Percentiles rank a stretch among this genome's conserved stretches.
Evolutionary conservation across 2,329 filamentous ascomycete genomes (phyloP).

Genomic region (Penicillium sp.): DNA sequence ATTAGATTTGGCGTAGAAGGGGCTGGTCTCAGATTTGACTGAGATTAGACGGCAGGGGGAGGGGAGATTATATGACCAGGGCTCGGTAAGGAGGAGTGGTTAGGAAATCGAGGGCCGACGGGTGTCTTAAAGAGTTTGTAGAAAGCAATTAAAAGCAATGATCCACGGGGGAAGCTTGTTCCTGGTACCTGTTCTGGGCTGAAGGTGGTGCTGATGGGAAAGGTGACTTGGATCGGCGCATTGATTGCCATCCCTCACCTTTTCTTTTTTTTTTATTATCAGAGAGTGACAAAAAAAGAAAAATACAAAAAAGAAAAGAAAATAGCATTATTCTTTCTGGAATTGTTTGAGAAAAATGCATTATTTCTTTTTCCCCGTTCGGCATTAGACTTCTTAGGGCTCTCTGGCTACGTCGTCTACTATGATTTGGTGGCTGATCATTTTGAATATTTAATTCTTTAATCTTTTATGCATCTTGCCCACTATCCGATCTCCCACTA

Average conservation of each 20-base stretch:
- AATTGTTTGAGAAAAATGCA: neutral
- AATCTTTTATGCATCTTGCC: slow-evolving; percentile 7
- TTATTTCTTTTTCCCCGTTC: neutral
- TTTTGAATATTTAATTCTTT: neutral
- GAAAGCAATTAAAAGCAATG: slow-evolving; percentile 15
- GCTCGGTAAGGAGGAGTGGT: slow-evolving; percentile 12
- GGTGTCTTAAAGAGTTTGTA: slow-evolving; percentile 17
- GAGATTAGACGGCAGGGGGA: slow-evolving; percentile 14
- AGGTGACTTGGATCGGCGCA: slow-evolving; percentile 16
- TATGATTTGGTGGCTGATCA: neutral
- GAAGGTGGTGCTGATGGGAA: slow-evolving; percentile 3
- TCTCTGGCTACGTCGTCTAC: neutral
- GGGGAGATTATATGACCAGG: slow-evolving; percentile 16
- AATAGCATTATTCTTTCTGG: neutral
- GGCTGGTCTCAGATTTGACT: slow-evolving; percentile 26
- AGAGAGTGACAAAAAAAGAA: too few relatives aligned
- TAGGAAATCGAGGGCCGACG: slow-evolving; percentile 5
- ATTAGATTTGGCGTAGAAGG: slow-evolving; percentile 3
- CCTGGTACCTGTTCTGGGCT: slow-evolving; percentile 14
- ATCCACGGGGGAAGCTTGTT: slow-evolving; percentile 22
- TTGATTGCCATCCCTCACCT: slow-evolving; percentile 23
- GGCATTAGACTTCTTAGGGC: neutral
- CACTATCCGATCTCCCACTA: slow-evolving; percentile 6
- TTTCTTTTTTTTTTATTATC: slow-evolving; percentile 7
- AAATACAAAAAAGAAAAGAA: neutral